Evolutionary conservation across 768 basidiomycete genomes (phyloP).

Genomic region (Infundibulicybe gibba): DNA sequence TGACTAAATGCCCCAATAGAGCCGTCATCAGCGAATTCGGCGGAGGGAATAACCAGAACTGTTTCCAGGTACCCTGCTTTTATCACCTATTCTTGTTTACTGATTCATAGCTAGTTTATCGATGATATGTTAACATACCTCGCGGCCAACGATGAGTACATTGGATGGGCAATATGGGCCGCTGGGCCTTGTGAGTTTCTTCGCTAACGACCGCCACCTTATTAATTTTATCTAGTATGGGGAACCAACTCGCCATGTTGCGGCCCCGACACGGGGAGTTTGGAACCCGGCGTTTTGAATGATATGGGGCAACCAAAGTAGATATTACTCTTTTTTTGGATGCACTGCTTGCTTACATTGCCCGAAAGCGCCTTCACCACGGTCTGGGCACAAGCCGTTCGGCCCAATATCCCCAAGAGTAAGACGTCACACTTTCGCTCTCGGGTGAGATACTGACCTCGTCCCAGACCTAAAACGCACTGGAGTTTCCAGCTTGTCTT

Average conservation of each 20-base stretch:
- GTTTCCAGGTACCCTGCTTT: conserved; percentile 27
- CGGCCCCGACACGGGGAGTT: conserved; percentile 37
- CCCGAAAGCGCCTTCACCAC: conserved; percentile 28
- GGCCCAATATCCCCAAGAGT: conserved; percentile 33
- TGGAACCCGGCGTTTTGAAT: conserved; percentile 37
- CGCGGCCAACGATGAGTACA: conserved; percentile 37
- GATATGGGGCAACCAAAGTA: conserved; percentile 35
- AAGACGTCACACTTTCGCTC: background rate
- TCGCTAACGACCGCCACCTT: background rate
- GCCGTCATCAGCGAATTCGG: conserved; percentile 44
- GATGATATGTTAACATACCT: conserved; percentile 39
- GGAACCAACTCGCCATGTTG: conserved; percentile 39
- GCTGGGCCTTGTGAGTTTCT: conserved; percentile 36
- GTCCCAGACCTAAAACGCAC: conserved; percentile 11
- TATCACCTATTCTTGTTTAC: background rate
- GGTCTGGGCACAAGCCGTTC: conserved; percentile 30
- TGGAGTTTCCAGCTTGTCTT: conserved; percentile 13
- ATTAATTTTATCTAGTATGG: conserved; percentile 28
- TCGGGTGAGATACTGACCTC: background rate
- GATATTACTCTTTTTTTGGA: conserved; percentile 1
- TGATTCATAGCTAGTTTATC: conserved; percentile 16
- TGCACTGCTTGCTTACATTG: background rate
- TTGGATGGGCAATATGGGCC: conserved; percentile 47
- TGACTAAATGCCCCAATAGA: conserved; percentile 14
- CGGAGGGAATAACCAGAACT: conserved; percentile 38